Conservation (phyloP, 2,329 filamentous ascomycete genomes). For the Aotearoamyces nothofagi region DNA sequence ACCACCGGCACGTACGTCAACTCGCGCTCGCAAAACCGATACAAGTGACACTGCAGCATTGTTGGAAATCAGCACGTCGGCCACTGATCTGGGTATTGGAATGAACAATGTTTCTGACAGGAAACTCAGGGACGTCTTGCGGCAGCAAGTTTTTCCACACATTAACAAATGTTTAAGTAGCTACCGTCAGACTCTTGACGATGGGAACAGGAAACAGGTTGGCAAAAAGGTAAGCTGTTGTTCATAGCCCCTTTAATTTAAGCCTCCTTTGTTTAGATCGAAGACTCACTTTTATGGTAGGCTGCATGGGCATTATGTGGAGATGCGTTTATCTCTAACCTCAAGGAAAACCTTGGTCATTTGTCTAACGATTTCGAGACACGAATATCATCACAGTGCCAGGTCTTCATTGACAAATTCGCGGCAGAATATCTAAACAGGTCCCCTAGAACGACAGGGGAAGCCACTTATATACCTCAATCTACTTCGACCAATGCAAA, state of each 20-base stretch:
- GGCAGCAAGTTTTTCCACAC: conserved; percentile 1
- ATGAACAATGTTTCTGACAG: not conserved
- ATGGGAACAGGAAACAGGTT: not conserved
- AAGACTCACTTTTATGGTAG: not conserved
- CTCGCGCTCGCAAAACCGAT: not conserved
- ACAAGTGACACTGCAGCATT: not conserved
- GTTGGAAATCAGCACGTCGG: too few species aligned
- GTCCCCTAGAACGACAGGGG: too few species aligned
- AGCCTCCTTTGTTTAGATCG: too few species aligned
- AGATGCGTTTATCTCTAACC: not conserved
- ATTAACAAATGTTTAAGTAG: not conserved
- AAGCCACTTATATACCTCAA: too few species aligned
- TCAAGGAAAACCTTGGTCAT: conserved; percentile 1
- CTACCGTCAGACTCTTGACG: not conserved
- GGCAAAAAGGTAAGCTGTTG: conserved; percentile 1
- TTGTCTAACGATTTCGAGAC: conserved; percentile 1
- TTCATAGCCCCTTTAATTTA: too few species aligned
- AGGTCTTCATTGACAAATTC: not conserved
- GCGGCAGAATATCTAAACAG: not conserved
- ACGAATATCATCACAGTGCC: not conserved
- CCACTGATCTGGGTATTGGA: not conserved
- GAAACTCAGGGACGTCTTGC: not conserved
- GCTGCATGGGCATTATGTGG: not conserved
- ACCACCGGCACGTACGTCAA: not conserved
- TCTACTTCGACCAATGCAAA: too few species aligned